Conservation (phyloP, 1,139 yeast species). For the Saccharomycopsis crataegensis region DNA sequence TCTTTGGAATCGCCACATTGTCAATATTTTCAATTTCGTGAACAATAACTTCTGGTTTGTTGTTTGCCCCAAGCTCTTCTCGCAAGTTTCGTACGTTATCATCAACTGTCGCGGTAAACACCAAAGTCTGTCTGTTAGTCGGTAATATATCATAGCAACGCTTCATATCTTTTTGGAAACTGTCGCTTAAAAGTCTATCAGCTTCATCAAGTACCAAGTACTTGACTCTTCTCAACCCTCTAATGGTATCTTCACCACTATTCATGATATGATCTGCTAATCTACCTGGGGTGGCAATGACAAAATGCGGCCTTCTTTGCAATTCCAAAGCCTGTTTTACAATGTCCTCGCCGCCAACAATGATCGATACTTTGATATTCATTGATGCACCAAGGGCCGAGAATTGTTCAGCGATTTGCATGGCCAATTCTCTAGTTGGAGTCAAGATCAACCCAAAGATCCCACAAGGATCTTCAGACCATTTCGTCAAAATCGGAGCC, state of each 20-base stretch:
- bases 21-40: slow-evolving; percentile 77
- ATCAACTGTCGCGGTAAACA: slow-evolving; percentile 95
- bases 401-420: slow-evolving; percentile 95
- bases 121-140: slow-evolving; percentile 69
- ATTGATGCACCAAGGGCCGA: slow-evolving; percentile 85
- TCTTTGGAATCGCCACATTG: slow-evolving; percentile 68
- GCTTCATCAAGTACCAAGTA: slow-evolving; percentile 94
- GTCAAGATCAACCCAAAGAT: slow-evolving; percentile 83
- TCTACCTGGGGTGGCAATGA: slow-evolving; percentile 96
- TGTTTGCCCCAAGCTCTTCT: slow-evolving; percentile 54
- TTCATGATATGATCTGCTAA: slow-evolving; percentile 85
- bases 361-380: slow-evolving; percentile 71
- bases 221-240: slow-evolving; percentile 69
- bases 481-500: slow-evolving; percentile 86
- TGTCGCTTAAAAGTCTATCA: slow-evolving; percentile 76
- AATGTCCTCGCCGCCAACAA: slow-evolving; percentile 95
- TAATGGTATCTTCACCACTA: slow-evolving; percentile 83
- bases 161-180: slow-evolving; percentile 67
- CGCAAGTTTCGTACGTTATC: slow-evolving; percentile 81
- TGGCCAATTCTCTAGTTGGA: slow-evolving; percentile 92
- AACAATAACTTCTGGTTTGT: slow-evolving; percentile 61
- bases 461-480: slow-evolving; percentile 95
- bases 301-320: slow-evolving; percentile 83
- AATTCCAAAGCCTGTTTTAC: slow-evolving; percentile 76
- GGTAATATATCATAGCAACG: slow-evolving; percentile 72